Evolutionary conservation across 2,329 filamentous ascomycete genomes (phyloP).

Genomic region (Aspergillus flavus): DNA sequence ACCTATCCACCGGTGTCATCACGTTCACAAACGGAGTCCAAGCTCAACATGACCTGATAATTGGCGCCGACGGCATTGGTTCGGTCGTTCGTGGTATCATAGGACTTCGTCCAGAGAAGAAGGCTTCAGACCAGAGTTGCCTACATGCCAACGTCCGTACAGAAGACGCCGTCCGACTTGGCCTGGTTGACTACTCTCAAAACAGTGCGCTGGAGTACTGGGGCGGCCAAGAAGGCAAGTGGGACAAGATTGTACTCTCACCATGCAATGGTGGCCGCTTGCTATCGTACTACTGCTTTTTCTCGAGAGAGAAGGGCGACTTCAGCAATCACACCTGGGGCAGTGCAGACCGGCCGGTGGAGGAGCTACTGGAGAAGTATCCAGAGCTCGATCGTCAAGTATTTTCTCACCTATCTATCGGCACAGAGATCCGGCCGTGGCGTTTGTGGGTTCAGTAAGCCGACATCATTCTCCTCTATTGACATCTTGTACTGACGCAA

Average conservation of each 20-base stretch:
- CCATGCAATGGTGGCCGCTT: constrained; percentile 68
- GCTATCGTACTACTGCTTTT: constrained; percentile 72
- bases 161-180: constrained; percentile 60
- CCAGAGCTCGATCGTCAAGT: constrained; percentile 63
- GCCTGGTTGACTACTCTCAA: constrained; percentile 64
- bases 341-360: constrained; percentile 52
- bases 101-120: constrained; percentile 63
- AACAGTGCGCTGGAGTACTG: constrained; percentile 69
- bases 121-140: constrained; percentile 63
- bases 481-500: not conserved
- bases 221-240: constrained; percentile 63
- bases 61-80: constrained; percentile 70
- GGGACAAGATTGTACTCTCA: constrained; percentile 71
- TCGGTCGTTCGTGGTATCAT: constrained; percentile 64
- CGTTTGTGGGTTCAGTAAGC: constrained; percentile 61
- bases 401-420: constrained; percentile 59
- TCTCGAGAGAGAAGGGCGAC: constrained; percentile 62
- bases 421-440: constrained; percentile 67
- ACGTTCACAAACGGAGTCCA: constrained; percentile 57
- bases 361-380: constrained; percentile 64
- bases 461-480: not conserved
- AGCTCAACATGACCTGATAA: constrained; percentile 60
- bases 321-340: constrained; percentile 65
- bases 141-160: constrained; percentile 67
- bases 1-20: constrained; percentile 54